These are phyloP conservation scores for Protomyces arabidopsidicola DNA, from an alignment of 1,139 yeast species.

Conservation along the genomic window DNA sequence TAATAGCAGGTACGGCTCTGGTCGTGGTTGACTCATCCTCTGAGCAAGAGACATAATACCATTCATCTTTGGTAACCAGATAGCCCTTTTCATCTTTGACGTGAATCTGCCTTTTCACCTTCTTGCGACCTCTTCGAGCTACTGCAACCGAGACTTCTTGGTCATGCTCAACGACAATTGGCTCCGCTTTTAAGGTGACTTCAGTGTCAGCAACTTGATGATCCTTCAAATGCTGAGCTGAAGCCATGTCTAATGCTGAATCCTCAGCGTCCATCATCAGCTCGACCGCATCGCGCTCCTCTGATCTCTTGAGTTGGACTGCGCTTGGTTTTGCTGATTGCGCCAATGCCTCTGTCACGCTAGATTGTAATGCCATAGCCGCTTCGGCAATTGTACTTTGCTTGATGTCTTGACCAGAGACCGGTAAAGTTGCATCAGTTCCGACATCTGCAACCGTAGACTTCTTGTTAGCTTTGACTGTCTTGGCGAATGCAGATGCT, in stretches of 20 bases:
- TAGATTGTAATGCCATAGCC: not conserved
- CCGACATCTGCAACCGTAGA: not conserved
- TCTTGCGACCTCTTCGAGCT: conserved; percentile 23
- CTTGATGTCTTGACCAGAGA: not conserved
- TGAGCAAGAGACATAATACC: conserved; percentile 26
- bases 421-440: not conserved
- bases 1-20: not conserved
- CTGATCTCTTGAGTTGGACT: not conserved
- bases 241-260: not conserved
- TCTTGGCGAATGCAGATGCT: conserved; percentile 24
- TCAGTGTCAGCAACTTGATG: not conserved
- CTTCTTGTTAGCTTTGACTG: conserved; percentile 10
- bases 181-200: not conserved
- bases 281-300: conserved; percentile 2
- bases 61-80: conserved; percentile 27
- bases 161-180: not conserved
- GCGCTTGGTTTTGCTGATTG: not conserved
- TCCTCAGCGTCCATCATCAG: conserved; percentile 23
- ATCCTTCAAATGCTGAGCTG: not conserved
- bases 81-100: conserved; percentile 31
- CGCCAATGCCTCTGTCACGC: not conserved
- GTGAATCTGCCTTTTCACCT: conserved; percentile 30
- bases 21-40: conserved; percentile 25
- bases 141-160: not conserved
- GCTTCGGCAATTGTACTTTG: not conserved